Evolutionary conservation across 2,329 filamentous ascomycete species (phyloP).

Genomic region (Alternaria incomplexa): DNA sequence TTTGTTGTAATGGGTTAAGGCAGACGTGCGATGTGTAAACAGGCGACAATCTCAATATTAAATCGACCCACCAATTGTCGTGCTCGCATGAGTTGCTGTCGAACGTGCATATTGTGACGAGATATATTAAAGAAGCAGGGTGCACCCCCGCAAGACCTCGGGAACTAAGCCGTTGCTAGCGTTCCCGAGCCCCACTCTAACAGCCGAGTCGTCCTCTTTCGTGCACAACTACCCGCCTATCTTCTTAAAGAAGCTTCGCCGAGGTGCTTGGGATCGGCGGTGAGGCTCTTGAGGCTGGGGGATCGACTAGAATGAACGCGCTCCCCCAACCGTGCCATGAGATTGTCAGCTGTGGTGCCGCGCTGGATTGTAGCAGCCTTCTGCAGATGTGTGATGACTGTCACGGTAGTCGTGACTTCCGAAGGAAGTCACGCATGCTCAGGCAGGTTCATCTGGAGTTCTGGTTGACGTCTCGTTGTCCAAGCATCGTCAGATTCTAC

Average conservation of each 20-base stretch:
- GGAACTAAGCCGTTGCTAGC: neutral
- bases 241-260: neutral
- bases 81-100: neutral
- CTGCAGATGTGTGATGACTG: constrained; percentile 6
- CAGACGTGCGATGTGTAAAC: neutral
- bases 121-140: neutral
- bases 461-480: neutral
- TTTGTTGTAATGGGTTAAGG: neutral
- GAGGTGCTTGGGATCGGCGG: constrained; percentile 1
- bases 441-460: neutral
- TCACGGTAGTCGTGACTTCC: constrained; percentile 8
- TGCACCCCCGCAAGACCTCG: neutral
- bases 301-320: neutral
- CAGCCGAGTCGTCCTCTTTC: neutral
- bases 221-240: neutral
- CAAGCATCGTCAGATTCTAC: neutral
- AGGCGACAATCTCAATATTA: neutral
- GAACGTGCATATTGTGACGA: neutral
- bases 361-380: constrained; percentile 1
- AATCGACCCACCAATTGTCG: neutral
- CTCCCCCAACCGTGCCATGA: neutral
- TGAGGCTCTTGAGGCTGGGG: neutral
- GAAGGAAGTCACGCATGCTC: neutral
- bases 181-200: neutral
- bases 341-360: constrained; percentile 1